These are phyloP conservation scores for Geranomyces michiganensis DNA, from an alignment of 192 early-diverging fungal species.

Conservation along the genomic window DNA sequence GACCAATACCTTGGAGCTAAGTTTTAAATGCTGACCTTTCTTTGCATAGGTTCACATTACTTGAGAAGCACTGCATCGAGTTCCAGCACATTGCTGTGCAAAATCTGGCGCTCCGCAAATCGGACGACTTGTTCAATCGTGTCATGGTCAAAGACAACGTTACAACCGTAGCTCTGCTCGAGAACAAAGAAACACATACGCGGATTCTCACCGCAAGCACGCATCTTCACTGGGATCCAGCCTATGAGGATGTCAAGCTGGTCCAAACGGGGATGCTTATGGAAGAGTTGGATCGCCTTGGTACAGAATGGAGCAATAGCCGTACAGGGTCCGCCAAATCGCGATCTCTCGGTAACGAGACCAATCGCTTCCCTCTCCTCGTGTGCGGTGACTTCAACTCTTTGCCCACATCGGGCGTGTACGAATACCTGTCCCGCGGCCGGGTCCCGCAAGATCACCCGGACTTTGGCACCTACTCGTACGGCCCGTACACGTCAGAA, in stretches of 20 bases:
- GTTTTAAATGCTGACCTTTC: neutral
- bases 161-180: conserved; percentile 78
- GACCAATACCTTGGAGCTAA: neutral
- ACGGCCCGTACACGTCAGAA: conserved; percentile 80
- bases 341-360: neutral
- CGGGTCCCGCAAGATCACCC: conserved; percentile 77
- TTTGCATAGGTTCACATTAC: conserved; percentile 66
- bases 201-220: conserved; percentile 82
- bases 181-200: conserved; percentile 75
- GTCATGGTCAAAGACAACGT: conserved; percentile 98
- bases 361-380: conserved; percentile 52
- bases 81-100: conserved; percentile 92
- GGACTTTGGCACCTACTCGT: conserved; percentile 80
- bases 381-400: conserved; percentile 97
- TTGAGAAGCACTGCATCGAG: conserved; percentile 89
- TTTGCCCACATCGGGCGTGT: conserved; percentile 83
- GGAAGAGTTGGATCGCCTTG: conserved; percentile 79
- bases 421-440: conserved; percentile 84
- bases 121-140: conserved; percentile 94
- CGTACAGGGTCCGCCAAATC: neutral
- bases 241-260: conserved; percentile 90
- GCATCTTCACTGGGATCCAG: conserved; percentile 94
- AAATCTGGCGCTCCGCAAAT: conserved; percentile 83
- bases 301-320: conserved; percentile 41
- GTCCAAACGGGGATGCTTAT: conserved; percentile 93